Percentiles rank a stretch among this genome's conserved stretches.
phyloP scores from a whole-genome alignment of 2,329 filamentous ascomycete genomes.

The Clonostachys solani region DNA sequence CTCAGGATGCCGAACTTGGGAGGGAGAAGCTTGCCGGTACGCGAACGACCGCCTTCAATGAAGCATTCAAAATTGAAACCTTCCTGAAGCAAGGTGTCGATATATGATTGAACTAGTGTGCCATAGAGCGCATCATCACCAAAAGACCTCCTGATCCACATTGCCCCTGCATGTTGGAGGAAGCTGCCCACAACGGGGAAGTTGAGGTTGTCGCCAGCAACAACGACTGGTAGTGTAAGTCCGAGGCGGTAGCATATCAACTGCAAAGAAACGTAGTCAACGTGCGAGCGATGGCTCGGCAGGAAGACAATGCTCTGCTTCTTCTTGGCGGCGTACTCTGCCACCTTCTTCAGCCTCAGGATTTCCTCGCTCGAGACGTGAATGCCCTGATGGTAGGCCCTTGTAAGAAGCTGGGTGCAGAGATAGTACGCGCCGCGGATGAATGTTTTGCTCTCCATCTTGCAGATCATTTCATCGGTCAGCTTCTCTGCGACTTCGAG shows the following conservation, averaged over 20 bases:
- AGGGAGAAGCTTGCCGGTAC: slow-evolving; percentile 88
- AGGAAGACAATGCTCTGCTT: slow-evolving; percentile 96
- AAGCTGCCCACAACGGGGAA: slow-evolving; percentile 88
- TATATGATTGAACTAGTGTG: slow-evolving; percentile 92
- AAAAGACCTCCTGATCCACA: slow-evolving; percentile 94
- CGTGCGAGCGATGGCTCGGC: slow-evolving; percentile 89
- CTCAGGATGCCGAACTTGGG: slow-evolving; percentile 95
- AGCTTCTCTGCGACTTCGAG: slow-evolving; percentile 79
- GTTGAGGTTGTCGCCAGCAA: slow-evolving; percentile 94
- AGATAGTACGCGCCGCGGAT: slow-evolving; percentile 92
- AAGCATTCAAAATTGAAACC: slow-evolving; percentile 98
- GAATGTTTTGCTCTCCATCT: slow-evolving; percentile 93
- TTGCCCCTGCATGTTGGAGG: slow-evolving; percentile 90
- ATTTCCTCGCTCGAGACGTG: slow-evolving; percentile 96
- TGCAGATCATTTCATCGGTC: slow-evolving; percentile 97
- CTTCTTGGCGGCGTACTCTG: slow-evolving; percentile 75
- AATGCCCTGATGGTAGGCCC: slow-evolving; percentile 95
- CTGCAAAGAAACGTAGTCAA: slow-evolving; percentile 94
- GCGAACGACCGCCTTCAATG: slow-evolving; percentile 88
- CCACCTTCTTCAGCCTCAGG: slow-evolving; percentile 73
- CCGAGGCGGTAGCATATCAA: slow-evolving; percentile 93
- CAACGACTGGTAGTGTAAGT: slow-evolving; percentile 82
- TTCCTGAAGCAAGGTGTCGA: slow-evolving; percentile 84
- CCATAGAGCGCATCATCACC: slow-evolving; percentile 87
- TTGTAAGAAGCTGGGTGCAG: slow-evolving; percentile 78